Conservation (phyloP, 1,139 yeast species). For the Zygosaccharomyces sapae region DNA sequence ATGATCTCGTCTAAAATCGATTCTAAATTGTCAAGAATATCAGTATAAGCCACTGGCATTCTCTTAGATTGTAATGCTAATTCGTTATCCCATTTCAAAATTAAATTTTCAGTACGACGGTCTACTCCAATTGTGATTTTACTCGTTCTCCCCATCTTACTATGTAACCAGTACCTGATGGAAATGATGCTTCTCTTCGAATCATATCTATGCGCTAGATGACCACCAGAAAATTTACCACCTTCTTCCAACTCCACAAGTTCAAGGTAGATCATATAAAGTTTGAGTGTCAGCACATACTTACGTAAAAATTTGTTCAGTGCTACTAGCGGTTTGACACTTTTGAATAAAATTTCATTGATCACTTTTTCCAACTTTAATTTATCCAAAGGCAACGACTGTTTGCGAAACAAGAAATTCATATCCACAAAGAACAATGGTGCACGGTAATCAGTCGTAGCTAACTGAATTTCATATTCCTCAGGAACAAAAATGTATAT, state of each 20-base stretch:
- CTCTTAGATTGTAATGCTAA: slow-evolving; percentile 26
- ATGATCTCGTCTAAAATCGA: slow-evolving; percentile 37
- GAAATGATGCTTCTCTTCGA: slow-evolving; percentile 58
- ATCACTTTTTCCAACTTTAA: slow-evolving; percentile 42
- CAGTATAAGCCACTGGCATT: slow-evolving; percentile 31
- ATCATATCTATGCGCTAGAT: slow-evolving; percentile 61
- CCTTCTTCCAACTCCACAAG: slow-evolving; percentile 48
- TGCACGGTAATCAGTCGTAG: slow-evolving; percentile 65
- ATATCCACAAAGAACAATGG: slow-evolving; percentile 79
- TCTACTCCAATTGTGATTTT: slow-evolving; percentile 65
- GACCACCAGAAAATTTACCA: slow-evolving; percentile 61
- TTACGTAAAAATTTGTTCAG: slow-evolving; percentile 65
- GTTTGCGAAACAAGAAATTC: slow-evolving; percentile 47
- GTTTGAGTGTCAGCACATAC: slow-evolving; percentile 69
- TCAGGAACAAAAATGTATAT: slow-evolving; percentile 60
- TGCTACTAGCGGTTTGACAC: slow-evolving; percentile 48
- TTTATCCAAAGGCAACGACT: slow-evolving; percentile 37
- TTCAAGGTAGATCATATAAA: slow-evolving; percentile 66
- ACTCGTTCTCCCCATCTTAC: slow-evolving; percentile 46
- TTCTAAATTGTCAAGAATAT: slow-evolving; percentile 37
- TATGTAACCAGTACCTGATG: slow-evolving; percentile 66
- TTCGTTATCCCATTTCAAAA: slow-evolving; percentile 56
- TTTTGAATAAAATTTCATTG: slow-evolving; percentile 52
- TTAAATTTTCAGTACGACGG: slow-evolving; percentile 44
- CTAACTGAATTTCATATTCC: slow-evolving; percentile 66